Conservation (phyloP, 352 stramenopile genomes). For the Saprolegnia diclina region DNA sequence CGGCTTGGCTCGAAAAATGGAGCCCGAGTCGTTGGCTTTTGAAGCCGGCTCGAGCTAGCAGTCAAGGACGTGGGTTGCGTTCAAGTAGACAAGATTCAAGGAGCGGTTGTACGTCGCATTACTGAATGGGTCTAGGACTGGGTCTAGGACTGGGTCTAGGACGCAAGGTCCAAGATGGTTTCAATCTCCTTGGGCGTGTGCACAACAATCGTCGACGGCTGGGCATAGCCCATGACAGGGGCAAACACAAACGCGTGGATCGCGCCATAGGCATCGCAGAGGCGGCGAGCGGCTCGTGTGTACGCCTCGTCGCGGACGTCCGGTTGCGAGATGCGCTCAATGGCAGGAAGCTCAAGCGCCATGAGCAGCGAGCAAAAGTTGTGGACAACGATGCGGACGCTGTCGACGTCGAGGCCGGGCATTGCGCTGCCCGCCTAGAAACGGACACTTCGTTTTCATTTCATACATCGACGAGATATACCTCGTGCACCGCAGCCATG, state of each 20-base stretch:
- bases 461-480: not conserved
- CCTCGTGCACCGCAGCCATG: not conserved
- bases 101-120: too few species aligned
- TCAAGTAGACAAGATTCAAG: too few species aligned
- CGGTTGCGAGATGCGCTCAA: conserved; percentile 51
- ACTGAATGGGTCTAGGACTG: too few species aligned
- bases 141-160: too few species aligned
- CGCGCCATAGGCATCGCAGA: conserved; percentile 45
- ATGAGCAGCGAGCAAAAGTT: conserved; percentile 45
- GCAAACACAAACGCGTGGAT: conserved; percentile 59
- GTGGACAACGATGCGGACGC: conserved; percentile 33
- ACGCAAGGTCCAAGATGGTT: conserved; percentile 58
- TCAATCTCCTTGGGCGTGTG: conserved; percentile 58
- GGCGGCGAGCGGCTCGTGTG: conserved; percentile 32
- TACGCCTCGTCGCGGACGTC: conserved; percentile 42
- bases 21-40: too few species aligned
- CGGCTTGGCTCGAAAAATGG: too few species aligned
- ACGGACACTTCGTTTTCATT: not conserved
- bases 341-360: conserved; percentile 44
- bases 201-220: conserved; percentile 34
- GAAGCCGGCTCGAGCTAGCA: too few species aligned
- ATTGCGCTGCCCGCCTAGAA: not conserved
- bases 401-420: conserved; percentile 5
- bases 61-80: too few species aligned
- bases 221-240: conserved; percentile 38